Percentiles rank a stretch among this genome's conserved stretches.
These are phyloP conservation scores for Angophora floribunda DNA, from an alignment of 345 rosid species.

Conservation along the genomic window DNA sequence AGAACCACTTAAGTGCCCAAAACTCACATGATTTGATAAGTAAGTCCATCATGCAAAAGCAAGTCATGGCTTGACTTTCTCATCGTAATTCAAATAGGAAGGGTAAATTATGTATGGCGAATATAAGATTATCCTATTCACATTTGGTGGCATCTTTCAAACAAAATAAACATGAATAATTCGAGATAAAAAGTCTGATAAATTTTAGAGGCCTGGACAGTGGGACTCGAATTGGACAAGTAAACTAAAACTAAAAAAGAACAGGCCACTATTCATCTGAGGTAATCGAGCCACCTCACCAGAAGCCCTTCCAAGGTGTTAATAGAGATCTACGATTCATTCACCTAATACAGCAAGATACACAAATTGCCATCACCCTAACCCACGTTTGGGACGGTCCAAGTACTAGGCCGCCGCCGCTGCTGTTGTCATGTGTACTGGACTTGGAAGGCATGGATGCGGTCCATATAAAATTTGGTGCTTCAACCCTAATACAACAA, in stretches of 20 bases:
- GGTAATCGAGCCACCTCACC: neutral
- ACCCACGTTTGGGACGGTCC: neutral
- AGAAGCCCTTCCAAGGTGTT: neutral
- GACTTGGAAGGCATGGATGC: neutral
- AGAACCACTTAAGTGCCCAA: neutral
- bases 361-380: neutral
- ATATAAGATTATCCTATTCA: neutral
- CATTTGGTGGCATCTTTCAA: neutral
- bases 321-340: neutral
- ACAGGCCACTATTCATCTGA: neutral
- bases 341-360: neutral
- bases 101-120: neutral
- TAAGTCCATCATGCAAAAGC: neutral
- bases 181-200: neutral
- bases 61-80: neutral
- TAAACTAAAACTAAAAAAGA: neutral
- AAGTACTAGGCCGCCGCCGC: neutral
- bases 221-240: neutral
- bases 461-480: neutral
- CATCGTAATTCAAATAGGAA: neutral
- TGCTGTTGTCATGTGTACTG: neutral
- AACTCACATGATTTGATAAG: neutral
- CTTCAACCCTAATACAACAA: neutral
- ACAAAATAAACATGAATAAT: neutral
- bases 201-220: neutral